phyloP scores from a whole-genome alignment of 352 stramenopile species.

The Phytophthora pluvialis region DNA sequence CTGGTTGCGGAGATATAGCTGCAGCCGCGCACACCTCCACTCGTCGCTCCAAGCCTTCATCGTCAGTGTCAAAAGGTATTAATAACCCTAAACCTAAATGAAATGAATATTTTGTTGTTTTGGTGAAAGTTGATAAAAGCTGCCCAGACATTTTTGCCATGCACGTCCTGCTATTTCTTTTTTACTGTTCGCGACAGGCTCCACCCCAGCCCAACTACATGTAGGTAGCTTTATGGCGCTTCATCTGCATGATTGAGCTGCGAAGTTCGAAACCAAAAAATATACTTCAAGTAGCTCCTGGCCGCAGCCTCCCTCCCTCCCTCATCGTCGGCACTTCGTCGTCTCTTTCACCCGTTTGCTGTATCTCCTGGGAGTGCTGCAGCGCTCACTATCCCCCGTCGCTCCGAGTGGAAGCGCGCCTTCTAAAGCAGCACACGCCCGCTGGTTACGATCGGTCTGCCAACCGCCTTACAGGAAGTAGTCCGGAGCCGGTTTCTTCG shows the following conservation, averaged over 20 bases:
- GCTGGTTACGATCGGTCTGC: slow-evolving; percentile 33
- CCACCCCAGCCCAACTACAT: slow-evolving; percentile 7
- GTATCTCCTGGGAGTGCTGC: slow-evolving; percentile 28
- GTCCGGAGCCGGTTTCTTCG: slow-evolving; percentile 98
- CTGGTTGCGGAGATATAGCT: slow-evolving; percentile 56
- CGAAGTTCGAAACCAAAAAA: slow-evolving; percentile 34
- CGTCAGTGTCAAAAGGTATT: slow-evolving; percentile 11
- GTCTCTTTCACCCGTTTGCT: slow-evolving; percentile 10
- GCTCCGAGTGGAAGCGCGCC: slow-evolving; percentile 34
- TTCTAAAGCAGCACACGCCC: slow-evolving; percentile 45
- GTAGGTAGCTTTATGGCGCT: slow-evolving; percentile 19
- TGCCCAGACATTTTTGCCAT: neutral
- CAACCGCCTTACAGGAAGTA: slow-evolving; percentile 97
- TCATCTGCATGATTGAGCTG: slow-evolving; percentile 20
- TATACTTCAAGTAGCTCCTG: slow-evolving; percentile 40
- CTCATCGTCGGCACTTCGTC: slow-evolving; percentile 19
- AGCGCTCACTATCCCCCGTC: slow-evolving; percentile 25
- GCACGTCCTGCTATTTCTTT: slow-evolving; percentile 17
- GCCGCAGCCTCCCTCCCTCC: slow-evolving; percentile 13
- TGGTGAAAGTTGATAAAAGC: neutral
- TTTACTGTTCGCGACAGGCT: slow-evolving; percentile 19
- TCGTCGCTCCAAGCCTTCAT: slow-evolving; percentile 76
- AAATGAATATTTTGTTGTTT: neutral
- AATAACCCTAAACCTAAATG: no score
- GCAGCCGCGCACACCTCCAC: slow-evolving; percentile 61